These are phyloP conservation scores for Citrus hindsii DNA, from an alignment of 345 rosid species.

Conservation along the genomic window DNA sequence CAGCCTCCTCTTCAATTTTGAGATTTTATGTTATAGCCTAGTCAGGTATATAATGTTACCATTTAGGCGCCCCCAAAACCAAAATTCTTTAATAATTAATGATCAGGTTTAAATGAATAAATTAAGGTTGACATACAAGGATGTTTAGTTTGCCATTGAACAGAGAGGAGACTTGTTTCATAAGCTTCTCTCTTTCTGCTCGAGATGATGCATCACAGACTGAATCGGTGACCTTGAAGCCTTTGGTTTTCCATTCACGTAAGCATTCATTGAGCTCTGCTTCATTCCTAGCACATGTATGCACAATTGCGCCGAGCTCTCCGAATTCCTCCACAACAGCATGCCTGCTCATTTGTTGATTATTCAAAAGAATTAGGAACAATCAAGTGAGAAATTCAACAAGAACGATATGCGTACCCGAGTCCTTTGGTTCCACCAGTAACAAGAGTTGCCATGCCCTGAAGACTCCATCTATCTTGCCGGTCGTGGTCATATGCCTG, in stretches of 20 bases:
- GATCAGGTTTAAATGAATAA: no score
- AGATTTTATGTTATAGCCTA: no score
- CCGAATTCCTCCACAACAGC: constrained; percentile 56
- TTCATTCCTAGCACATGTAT: constrained; percentile 30
- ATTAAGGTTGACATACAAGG: constrained; percentile 21
- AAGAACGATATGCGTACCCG: constrained; percentile 25
- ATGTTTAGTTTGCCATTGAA: constrained; percentile 45
- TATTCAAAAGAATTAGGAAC: no score
- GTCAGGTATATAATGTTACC: no score
- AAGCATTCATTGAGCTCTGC: constrained; percentile 32
- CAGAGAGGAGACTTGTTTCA: constrained; percentile 29
- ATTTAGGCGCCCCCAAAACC: no score
- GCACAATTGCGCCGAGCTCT: constrained; percentile 37
- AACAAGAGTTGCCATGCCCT: constrained; percentile 53
- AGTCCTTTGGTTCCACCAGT: constrained; percentile 71
- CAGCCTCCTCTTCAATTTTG: no score
- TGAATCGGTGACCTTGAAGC: constrained; percentile 35
- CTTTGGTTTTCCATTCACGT: constrained; percentile 39
- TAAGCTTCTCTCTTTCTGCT: constrained; percentile 38
- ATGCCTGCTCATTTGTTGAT: constrained; percentile 16
- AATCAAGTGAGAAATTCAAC: neutral
- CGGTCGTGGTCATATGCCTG: neutral
- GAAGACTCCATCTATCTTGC: neutral
- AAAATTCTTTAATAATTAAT: no score
- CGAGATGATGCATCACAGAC: constrained; percentile 47